Base-by-base conservation (phyloP, 176 grass and related monocot genomes). In the Stipa capillata region DNA sequence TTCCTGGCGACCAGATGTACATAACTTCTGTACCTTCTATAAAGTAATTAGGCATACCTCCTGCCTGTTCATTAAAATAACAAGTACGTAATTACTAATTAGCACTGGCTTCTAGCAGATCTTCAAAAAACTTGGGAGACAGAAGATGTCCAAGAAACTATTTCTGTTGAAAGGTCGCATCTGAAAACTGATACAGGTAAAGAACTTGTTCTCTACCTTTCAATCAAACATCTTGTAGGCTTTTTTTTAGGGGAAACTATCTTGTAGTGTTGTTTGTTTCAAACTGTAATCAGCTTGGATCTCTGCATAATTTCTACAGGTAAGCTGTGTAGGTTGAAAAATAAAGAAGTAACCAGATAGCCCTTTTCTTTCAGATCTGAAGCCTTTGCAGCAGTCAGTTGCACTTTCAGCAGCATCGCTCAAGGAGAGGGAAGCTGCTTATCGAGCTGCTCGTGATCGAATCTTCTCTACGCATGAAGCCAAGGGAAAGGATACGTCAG, bases 341-440 rank as follows among this genome's bases (percentile, higher is more conserved):
- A 34, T 29, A 61, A 61, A 61, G 29, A 61, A 18, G 15, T 61
- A 33, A 61, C 29, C 12, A 32, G 12, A 33, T 61, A 61, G 28
- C 29, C 58, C 8, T 14, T 61, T 61, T 33, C 29, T 61, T 61
- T 33, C 66, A 91, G 88, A 42, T 73, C 28, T 73, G 47, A 90
- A 88, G 65, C 69, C 41, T 43, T 53, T 84, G 43, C 78, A 74
- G 31, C 76, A 64, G 50, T 58, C 74, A 48, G 25, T 32, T 14
- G 47, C 84, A 49, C 63, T 25, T 37, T 63, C 92, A 42, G 65
- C 32, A 41, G 59, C 42, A 25, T 85, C 92, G 16, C 80, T 98
- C 15, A 89, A 91, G 86, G 96, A 98, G 58, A 93, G 90, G 83
- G 83, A 93, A 74, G 87, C 85, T 82, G 82, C 94, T 69, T 97